A percentile compares a stretch with the other conserved stretches of the same genome.
These are phyloP conservation scores for Thinopyrum elongatum DNA, from an alignment of 176 grass and related monocot species.

Conservation along the genomic window DNA sequence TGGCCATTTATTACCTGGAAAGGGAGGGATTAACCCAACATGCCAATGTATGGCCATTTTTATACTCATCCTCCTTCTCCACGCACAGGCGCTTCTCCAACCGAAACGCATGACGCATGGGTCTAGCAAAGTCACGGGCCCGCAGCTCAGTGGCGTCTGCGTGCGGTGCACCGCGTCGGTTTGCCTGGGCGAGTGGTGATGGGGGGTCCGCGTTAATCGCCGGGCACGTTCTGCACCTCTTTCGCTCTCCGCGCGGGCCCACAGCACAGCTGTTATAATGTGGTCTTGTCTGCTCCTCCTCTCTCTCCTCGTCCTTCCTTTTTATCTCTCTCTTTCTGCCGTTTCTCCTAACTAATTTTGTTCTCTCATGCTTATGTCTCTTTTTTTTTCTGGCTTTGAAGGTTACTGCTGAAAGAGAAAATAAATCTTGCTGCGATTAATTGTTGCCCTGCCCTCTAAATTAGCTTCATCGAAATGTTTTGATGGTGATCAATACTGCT, in stretches of 20 bases:
- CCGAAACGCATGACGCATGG: conserved; percentile 3
- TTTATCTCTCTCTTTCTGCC: conserved; percentile 8
- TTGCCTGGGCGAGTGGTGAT: not conserved
- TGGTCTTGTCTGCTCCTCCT: conserved; percentile 71
- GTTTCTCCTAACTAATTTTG: conserved; percentile 32
- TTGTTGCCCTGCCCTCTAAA: not conserved
- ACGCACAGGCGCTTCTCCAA: not conserved
- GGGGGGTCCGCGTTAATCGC: conserved; percentile 85
- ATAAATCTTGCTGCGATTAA: not conserved
- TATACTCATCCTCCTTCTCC: conserved; percentile 11
- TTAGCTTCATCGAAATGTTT: not conserved
- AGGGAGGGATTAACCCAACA: conserved; percentile 76
- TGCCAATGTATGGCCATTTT: conserved; percentile 72
- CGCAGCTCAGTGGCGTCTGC: not conserved
- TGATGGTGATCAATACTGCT: not conserved
- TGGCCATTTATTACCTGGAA: conserved; percentile 87
- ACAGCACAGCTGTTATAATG: conserved; percentile 91
- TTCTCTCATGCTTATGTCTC: not conserved
- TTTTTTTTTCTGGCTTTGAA: not conserved
- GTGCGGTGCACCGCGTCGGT: not conserved
- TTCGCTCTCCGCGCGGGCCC: conserved; percentile 56
- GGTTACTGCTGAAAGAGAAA: not conserved
- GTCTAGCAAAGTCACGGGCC: not conserved
- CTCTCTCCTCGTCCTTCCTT: conserved; percentile 31
- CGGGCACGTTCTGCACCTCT: conserved; percentile 84